A percentile compares a stretch with the other conserved stretches of the same genome.
Evolutionary conservation across 768 basidiomycete species (phyloP).

Genomic region (Leucosporidium yakuticum): DNA sequence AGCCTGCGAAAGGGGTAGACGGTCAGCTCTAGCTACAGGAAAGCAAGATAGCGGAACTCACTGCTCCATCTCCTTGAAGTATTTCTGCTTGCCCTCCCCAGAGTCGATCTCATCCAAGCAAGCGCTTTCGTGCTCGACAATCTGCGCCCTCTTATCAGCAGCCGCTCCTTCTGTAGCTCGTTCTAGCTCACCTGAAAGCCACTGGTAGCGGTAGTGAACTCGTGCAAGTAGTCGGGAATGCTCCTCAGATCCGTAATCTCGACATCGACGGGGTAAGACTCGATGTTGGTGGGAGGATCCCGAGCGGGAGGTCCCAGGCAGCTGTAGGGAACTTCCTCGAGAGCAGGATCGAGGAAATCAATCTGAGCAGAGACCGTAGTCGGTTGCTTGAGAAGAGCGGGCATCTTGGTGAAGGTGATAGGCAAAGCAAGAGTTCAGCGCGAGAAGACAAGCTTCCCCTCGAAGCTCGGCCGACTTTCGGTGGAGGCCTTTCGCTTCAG

Average conservation of each 20-base stretch:
- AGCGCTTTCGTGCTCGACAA: conserved; percentile 2
- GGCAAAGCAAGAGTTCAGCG: too few species aligned
- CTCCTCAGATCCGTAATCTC: conserved; percentile 3
- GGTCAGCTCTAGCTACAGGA: neutral
- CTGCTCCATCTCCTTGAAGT: conserved; percentile 8
- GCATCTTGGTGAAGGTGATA: too few species aligned
- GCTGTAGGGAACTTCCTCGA: conserved; percentile 17
- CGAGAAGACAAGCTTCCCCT: too few species aligned
- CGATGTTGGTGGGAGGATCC: conserved; percentile 4
- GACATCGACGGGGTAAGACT: neutral
- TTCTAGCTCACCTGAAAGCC: conserved; percentile 5
- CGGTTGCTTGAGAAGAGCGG: too few species aligned
- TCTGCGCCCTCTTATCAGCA: neutral
- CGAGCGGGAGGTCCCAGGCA: conserved; percentile 1
- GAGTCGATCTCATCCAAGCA: neutral
- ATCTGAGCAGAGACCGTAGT: conserved; percentile 8
- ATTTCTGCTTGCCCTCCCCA: neutral
- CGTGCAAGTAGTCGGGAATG: neutral
- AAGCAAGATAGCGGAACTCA: neutral
- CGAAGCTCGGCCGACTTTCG: too few species aligned
- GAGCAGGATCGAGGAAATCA: conserved; percentile 18
- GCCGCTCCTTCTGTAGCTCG: neutral
- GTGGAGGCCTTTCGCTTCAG: too few species aligned
- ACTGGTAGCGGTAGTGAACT: neutral
- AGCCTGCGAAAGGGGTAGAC: neutral